Evolutionary conservation across 2,329 filamentous ascomycete species (phyloP), one percentile per base, ranked within the genome.

Genomic region (Colletotrichum agaves): DNA sequence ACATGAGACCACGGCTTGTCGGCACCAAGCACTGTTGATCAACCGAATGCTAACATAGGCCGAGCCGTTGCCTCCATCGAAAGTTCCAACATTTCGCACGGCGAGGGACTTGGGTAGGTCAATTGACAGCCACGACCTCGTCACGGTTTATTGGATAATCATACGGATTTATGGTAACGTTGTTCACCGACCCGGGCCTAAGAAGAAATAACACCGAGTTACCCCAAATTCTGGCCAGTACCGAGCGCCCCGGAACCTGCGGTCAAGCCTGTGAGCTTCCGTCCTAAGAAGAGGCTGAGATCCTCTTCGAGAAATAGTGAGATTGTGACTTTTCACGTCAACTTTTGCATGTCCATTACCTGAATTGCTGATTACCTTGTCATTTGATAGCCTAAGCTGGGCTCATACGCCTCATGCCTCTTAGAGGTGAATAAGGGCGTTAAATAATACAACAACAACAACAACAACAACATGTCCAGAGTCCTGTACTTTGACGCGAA

Each of bases 401-500:
- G 69, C 70, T 5, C 71, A 74, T 27, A 55, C n/a, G n/a, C n/a
- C n/a, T n/a, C n/a, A n/a, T n/a, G n/a, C n/a, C n/a, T n/a, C n/a
- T n/a, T n/a, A n/a, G n/a, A n/a, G n/a, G n/a, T n/a, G n/a, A n/a
- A n/a, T n/a, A n/a, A n/a, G n/a, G n/a, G n/a, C n/a, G n/a, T n/a
- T n/a, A n/a, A n/a, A n/a, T n/a, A n/a, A n/a, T n/a, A n/a, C n/a
- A n/a, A n/a, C n/a, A n/a, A n/a, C n/a, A n/a, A n/a, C n/a, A n/a
- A n/a, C n/a, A n/a, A n/a, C n/a, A n/a, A n/a, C n/a, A n/a, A n/a
- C n/a, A n/a, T n/a, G n/a, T 76, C 8, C 72, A 76, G 35, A 72
- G 70, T 19, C 75, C 75, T 7, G 73, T 75, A 27, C 61, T 77
- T 15, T 70, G 76, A 10, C 71, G 74, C 6, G 69, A 70, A 11